These are phyloP conservation scores for Lolium perenne DNA, from an alignment of 176 grass and related monocot genomes.

Conservation along the genomic window DNA sequence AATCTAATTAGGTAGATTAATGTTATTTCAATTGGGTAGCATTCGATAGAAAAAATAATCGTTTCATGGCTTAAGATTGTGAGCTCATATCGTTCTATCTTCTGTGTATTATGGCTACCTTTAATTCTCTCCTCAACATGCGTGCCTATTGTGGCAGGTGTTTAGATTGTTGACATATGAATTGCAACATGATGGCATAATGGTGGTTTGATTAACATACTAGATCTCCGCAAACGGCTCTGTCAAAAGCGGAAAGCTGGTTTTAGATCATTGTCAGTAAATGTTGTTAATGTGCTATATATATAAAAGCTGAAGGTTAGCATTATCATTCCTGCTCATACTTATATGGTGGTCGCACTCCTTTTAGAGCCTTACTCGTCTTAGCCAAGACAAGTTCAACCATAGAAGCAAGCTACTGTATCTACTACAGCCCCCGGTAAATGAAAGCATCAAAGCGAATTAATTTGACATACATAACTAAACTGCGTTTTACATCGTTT, in stretches of 20 bases:
- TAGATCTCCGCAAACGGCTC: conserved; percentile 70
- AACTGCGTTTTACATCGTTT: too few species aligned
- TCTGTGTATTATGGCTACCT: conserved; percentile 15
- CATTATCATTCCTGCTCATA: too few species aligned
- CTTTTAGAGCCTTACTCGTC: too few species aligned
- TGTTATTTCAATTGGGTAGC: not conserved
- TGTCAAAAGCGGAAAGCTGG: conserved; percentile 57
- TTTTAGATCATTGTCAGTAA: conserved; percentile 62
- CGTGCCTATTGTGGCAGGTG: conserved; percentile 49
- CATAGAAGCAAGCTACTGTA: too few species aligned
- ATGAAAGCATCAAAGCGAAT: too few species aligned
- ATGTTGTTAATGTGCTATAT: conserved; percentile 71
- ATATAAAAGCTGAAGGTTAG: conserved; percentile 79
- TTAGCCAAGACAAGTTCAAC: too few species aligned
- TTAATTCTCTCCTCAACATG: not conserved
- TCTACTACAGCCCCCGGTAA: too few species aligned
- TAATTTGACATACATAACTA: too few species aligned
- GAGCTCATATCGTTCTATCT: not conserved
- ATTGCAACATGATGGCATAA: conserved; percentile 44
- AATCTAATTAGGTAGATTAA: not conserved
- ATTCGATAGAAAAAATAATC: not conserved
- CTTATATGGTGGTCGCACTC: too few species aligned
- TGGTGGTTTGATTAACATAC: conserved; percentile 69
- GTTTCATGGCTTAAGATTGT: not conserved
- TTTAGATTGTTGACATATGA: conserved; percentile 88